phyloP scores from a whole-genome alignment of 2,329 filamentous ascomycete genomes.

The Mycogone perniciosa region DNA sequence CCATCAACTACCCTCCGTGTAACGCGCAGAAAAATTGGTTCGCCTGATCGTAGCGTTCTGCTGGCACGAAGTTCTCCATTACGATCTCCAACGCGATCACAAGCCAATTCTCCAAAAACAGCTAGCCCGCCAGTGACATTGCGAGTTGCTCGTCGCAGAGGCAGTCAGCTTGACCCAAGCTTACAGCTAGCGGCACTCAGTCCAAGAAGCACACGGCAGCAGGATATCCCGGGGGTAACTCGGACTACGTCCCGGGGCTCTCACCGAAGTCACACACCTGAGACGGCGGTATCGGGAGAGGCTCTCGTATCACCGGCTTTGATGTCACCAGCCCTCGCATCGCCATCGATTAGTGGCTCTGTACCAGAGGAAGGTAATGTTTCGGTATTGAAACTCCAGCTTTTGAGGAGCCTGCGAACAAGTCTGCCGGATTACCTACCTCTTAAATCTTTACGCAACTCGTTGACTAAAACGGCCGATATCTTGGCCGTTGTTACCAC shows the following conservation, averaged over 20 bases:
- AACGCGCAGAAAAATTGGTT: constrained; percentile 21
- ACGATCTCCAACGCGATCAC: not conserved
- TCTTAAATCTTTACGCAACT: constrained; percentile 46
- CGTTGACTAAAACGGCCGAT: constrained; percentile 44
- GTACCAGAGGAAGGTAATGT: constrained; percentile 22
- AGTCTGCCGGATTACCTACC: constrained; percentile 47
- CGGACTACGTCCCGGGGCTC: constrained; percentile 6
- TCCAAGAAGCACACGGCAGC: constrained; percentile 18
- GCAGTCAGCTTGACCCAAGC: constrained; percentile 17
- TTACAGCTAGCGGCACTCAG: constrained; percentile 18
- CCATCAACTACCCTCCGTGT: constrained; percentile 20
- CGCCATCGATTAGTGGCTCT: constrained; percentile 24
- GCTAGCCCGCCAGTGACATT: constrained; percentile 1
- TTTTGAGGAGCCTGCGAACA: constrained; percentile 41
- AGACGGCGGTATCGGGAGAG: not conserved
- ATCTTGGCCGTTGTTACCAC: constrained; percentile 49
- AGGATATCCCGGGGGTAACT: constrained; percentile 18
- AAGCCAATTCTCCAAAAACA: constrained; percentile 3
- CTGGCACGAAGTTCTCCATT: constrained; percentile 4
- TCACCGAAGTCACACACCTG: not conserved
- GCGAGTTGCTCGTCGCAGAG: constrained; percentile 6
- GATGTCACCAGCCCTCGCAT: constrained; percentile 14
- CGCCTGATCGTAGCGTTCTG: constrained; percentile 12
- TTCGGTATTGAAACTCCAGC: constrained; percentile 37
- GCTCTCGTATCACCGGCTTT: constrained; percentile 3